Base-by-base conservation (phyloP, 306 rosid genomes). In the Echinosophora koreensis region DNA sequence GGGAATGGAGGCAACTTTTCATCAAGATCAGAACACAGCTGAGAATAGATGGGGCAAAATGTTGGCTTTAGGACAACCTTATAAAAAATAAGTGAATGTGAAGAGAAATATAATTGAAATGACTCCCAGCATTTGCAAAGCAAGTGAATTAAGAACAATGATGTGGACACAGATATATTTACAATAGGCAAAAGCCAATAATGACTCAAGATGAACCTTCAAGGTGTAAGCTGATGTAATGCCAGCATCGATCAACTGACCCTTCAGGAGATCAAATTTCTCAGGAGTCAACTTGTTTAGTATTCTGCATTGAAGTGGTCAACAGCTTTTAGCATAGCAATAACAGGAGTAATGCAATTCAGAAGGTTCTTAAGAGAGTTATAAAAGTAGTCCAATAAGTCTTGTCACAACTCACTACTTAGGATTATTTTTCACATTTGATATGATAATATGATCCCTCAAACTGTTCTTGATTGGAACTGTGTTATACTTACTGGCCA, bases 41-140 rank as follows among this genome's bases (percentile, higher is more conserved):
- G 90, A 34, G 99, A 96, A 79, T 96, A 96, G 98, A 96, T 96
- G 79, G 96, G 98, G 81, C 99, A 96, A 87, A 96, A 96, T 15
- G 99, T 96, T 27, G 99, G 99, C 49, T 96, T 98, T 54, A 96
- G 91, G 77, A 96, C 98, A 30, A 98, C 98, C 86, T 96, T 96
- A 28, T 96, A 98, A 86, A 93, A 96, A 74, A 96, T 96, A 69
- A 93, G 90, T 1, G 79, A 69, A 81, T 35, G 76, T 4, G 2
- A 38, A 77, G 47, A 70, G 22, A 60, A 62, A 63, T 17, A 58
- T 96, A 69, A 93, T 89, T 2, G 79, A 69, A 81, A 96, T 90
- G 74, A 96, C 98, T n/a, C 34, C 99, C 98, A 91, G 99, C 82
- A 92, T 64, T 66, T 30, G 22, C 57, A 78, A 85, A 67, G 61